phyloP scores from a whole-genome alignment of 2,329 filamentous ascomycete species.

The Alternaria rosae region DNA sequence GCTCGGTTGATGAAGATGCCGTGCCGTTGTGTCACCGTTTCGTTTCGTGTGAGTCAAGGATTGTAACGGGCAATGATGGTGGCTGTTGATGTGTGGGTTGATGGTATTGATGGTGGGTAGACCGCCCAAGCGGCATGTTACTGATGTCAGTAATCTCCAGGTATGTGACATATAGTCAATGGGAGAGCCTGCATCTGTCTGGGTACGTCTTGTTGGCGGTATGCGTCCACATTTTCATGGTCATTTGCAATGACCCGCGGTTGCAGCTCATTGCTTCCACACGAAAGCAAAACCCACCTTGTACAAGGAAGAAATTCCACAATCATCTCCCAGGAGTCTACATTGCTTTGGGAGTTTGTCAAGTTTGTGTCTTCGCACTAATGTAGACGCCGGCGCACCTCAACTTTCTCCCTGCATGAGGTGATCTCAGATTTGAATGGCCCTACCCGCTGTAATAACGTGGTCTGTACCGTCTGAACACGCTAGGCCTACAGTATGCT shows the following conservation, averaged over 20 bases:
- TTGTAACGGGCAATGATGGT: neutral
- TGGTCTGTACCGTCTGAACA: neutral
- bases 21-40: slow-evolving; percentile 11
- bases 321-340: neutral
- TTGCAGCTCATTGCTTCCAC: neutral
- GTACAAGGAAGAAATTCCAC: neutral
- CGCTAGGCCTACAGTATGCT: neutral
- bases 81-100: neutral
- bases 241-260: neutral
- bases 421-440: neutral
- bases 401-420: neutral
- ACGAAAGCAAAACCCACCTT: neutral
- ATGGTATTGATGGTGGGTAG: neutral
- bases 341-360: no score
- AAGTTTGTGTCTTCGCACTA: neutral
- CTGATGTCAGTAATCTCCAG: neutral
- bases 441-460: neutral
- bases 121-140: neutral
- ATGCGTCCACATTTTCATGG: neutral
- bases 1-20: slow-evolving; percentile 13
- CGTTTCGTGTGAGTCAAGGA: slow-evolving; percentile 10
- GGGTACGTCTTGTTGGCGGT: neutral
- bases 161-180: neutral
- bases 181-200: neutral
- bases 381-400: neutral